Conservation (phyloP, 2,329 filamentous ascomycete species). For the Pseudocercospora macadamiae region DNA sequence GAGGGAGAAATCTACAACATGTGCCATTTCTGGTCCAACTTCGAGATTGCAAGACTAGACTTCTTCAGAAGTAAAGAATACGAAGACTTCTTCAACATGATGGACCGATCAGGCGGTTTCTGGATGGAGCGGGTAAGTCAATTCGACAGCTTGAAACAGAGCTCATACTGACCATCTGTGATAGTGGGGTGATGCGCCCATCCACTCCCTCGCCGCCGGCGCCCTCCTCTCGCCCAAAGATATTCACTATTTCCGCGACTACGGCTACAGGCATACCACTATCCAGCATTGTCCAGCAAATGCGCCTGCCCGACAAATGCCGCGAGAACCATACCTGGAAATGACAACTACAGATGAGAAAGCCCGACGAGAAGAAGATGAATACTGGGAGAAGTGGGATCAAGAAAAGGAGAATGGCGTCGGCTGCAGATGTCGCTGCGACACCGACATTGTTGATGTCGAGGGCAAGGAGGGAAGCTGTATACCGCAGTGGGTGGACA, state of each 20-base stretch:
- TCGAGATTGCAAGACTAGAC: conserved; percentile 91
- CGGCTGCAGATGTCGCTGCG: conserved; percentile 92
- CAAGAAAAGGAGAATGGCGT: conserved; percentile 91
- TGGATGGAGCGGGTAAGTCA: conserved; percentile 94
- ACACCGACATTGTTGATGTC: conserved; percentile 96
- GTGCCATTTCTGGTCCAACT: conserved; percentile 99
- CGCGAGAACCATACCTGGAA: conserved; percentile 72
- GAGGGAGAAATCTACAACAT: conserved; percentile 99
- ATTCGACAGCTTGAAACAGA: conserved; percentile 31
- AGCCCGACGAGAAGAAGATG: conserved; percentile 86
- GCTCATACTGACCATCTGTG: conserved; percentile 42
- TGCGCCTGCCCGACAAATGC: conserved; percentile 83
- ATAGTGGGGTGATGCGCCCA: conserved; percentile 97
- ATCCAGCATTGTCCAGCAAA: conserved; percentile 99
- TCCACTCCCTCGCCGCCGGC: conserved; percentile 94
- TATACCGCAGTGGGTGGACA: conserved; percentile 93
- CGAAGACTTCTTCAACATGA: conserved; percentile 97
- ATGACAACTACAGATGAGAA: conserved; percentile 60
- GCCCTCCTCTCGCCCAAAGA: conserved; percentile 78
- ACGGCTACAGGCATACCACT: conserved; percentile 96
- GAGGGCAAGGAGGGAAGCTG: conserved; percentile 97
- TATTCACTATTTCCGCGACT: conserved; percentile 98
- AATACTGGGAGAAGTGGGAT: conserved; percentile 92
- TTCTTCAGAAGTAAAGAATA: conserved; percentile 98
- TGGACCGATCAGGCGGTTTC: conserved; percentile 96